Base-by-base conservation (phyloP, 2,329 filamentous ascomycete genomes). In the Penicillium brevicompactum region DNA sequence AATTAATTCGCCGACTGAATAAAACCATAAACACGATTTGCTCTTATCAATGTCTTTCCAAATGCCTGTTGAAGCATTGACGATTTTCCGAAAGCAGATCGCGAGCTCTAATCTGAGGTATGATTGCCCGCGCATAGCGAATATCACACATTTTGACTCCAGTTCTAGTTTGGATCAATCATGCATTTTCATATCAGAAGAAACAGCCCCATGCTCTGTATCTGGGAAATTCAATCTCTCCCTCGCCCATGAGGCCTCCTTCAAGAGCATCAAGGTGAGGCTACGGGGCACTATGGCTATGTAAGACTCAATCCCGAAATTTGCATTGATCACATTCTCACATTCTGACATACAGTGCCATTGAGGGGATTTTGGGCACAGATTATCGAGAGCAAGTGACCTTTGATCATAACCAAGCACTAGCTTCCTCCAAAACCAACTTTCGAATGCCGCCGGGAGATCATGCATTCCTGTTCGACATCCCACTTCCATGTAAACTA, bases 401-500 rank as follows among this genome's bases (percentile, higher is more conserved):
- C 10, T 57, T 58, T 22, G 54, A 50, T 14, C 47, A 31, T n/a
- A 51, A 53, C 2, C 61, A 61, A 14, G 18, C 50, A 2, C 41
- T 65, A 5, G 64, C 59, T 4, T 53, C 55, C 5, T 61, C 62
- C 1, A 57, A 58, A 46, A 59, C 48, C 16, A 56, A 44, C 16
- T 65, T 66, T 40, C 53, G 16, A 44, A 48, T 65, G 41, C 55
- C 61, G 1, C 49, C 53, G 6, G 64, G 64, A 8, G 30, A 61
- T 18, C 60, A 66, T 30, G 54, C 60, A n/a, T 65, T 66, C 13
- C 51, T 59, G 9, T 63, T 66, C 40, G 45, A 54, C 4, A 57
- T 66, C 13, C 51, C 61, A 2, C 24, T 66, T 8, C 22, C 55
- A 10, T 43, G 31, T 2, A 48, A 49, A 9, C 41, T 58, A 2